Base-by-base conservation (phyloP, 371 early-diverging fungal genomes). In the Blastocladiella emersonii region DNA sequence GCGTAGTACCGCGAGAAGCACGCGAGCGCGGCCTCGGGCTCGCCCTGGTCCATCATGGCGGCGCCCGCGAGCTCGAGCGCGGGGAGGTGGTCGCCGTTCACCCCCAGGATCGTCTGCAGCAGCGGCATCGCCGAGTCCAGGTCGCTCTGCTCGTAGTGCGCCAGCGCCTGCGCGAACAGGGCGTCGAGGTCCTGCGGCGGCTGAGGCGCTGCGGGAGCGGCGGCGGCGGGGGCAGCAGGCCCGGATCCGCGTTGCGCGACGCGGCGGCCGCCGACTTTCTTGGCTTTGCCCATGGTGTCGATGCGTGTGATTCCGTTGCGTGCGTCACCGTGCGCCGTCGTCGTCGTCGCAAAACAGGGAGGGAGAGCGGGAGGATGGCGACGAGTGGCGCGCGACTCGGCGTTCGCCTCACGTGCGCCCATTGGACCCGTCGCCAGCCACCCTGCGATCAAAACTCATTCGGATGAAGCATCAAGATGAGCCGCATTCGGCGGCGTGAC, bases 111-210 rank as follows among this genome's bases (percentile, higher is more conserved):
- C 44, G 84, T 76, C 63, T 77, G 73, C 45, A 84, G 84, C 64
- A 87, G 88, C 48, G 84, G 74, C 48, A 80, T 76, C 1, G 93
- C 93, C 27, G 83, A 73, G 27, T 80, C 78, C 63, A 83, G 87
- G 57, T 88, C 84, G 70, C 85, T 81, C 48, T 76, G 70, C 70
- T 91, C 92, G 66, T 90, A 82, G 36, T 85, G 83, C 63, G 81
- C 78, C 65, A 85, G 78, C n/a, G 89, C 86, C 66, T 82, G 76
- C 53, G 74, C 70, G 37, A 88, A 71, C 56, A 87, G 75, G 74
- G 85, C n/a, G n/a, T n/a, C n/a, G n/a, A n/a, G n/a, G n/a, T n/a
- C n/a, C 81, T 34, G 68, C 75, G 36, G 85, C 79, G 10, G 84
- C 78, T 68, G 76, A 81, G 34, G 8, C 8, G 5, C 39, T 39